Percentiles rank a stretch among this genome's conserved stretches.
Conservation (phyloP, 176 grass and related monocot species). For the Zoysia pacifica region DNA sequence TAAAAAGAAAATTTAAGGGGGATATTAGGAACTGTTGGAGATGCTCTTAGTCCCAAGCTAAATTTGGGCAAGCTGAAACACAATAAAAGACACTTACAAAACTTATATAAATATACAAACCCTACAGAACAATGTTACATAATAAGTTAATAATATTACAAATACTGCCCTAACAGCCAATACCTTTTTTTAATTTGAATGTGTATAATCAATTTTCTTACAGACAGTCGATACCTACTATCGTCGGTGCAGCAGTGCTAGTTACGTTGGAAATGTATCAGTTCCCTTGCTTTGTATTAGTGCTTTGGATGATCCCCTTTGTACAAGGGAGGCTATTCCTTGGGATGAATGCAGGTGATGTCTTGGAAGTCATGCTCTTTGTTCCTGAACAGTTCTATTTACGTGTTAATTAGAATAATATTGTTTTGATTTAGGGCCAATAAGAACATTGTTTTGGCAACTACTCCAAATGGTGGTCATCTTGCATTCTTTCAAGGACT, state of each 20-base stretch:
- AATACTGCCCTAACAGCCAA: conserved; percentile 3
- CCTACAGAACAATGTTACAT: neutral
- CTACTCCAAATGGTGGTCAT: conserved; percentile 90
- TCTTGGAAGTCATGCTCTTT: conserved; percentile 18
- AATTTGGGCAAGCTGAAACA: neutral
- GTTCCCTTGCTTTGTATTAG: conserved; percentile 88
- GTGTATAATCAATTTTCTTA: conserved; percentile 20
- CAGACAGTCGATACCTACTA: conserved; percentile 99
- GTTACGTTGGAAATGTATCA: conserved; percentile 71
- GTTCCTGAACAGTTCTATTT: conserved; percentile 7
- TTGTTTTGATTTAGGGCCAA: conserved; percentile 70
- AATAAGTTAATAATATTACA: conserved; percentile 15
- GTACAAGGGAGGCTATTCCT: conserved; percentile 94
- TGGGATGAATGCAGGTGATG: conserved; percentile 95
- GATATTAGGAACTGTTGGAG: no score
- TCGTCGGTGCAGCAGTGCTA: conserved; percentile 81
- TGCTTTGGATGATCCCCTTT: conserved; percentile 96
- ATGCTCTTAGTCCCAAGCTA: neutral
- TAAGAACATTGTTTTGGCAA: conserved; percentile 95
- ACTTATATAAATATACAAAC: neutral
- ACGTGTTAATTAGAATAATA: conserved; percentile 21
- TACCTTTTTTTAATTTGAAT: conserved; percentile 26
- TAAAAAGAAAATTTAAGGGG: no score
- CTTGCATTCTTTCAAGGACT: conserved; percentile 91
- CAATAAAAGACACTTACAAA: neutral